Base-by-base conservation (phyloP, 139 green algal genomes). In the Tetraselmis striata region DNA sequence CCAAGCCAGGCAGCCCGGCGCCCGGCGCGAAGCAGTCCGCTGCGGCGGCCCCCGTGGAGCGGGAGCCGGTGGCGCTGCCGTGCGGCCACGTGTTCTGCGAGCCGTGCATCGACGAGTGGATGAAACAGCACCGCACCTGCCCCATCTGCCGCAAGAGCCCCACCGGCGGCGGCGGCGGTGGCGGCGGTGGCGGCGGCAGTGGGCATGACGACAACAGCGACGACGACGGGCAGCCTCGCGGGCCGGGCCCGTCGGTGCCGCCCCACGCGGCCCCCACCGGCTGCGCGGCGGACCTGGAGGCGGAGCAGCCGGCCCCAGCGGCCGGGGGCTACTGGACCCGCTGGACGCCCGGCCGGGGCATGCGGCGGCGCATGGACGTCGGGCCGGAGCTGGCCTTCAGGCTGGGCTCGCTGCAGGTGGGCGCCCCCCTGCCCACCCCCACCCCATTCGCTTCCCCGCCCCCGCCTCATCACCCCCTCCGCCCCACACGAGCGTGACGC, bases 31-130 rank as follows among this genome's bases (percentile, higher is more conserved):
- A 25, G 45, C 45, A 18, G 0, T n/a, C n/a, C n/a, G 45, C 45
- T 5, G 45, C 11, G 18, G 45, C 11, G 45, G 18, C 45, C 5
- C 5, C 45, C 11, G 18, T 67, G 5, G 45, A 25, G 45, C 45
- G 45, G 0, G 59, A 32, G 1, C 90, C 93, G 0, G 59, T 94
- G 27, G 86, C 86, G 74, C 85, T 97, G 59, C 59, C 59, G 22
- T 97, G 94, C 80, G 79, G 77, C 26, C 93, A 97, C 82, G 83
- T 96, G 1, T 97, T 95, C 82, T 97, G 94, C 79, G 86, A 94
- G 5, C 86, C 89, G 25, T 97, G 94, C 85, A 85, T 95, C 78
- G 80, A 59, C 1, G 89, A 95, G 67, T 97, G 94, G 94, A 87
- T 95, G 74, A 88, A 93, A 81, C 88, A 91, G n/a, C 89, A 95